Evolutionary conservation across 2,329 filamentous ascomycete genomes (phyloP).

Genomic region (Ceratocystiopsis sp.): DNA sequence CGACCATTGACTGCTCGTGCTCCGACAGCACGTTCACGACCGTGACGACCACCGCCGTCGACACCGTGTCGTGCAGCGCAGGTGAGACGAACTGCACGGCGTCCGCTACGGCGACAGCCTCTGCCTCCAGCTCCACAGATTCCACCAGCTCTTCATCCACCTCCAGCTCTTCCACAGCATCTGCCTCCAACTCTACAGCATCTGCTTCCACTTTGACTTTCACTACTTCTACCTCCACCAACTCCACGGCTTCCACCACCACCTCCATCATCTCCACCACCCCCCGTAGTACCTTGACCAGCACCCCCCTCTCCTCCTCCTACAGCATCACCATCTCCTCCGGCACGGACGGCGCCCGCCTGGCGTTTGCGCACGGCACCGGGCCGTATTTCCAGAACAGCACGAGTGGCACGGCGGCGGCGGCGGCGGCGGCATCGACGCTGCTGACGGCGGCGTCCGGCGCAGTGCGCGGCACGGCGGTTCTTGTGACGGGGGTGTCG

Average conservation of each 20-base stretch:
- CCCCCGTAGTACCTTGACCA: not conserved
- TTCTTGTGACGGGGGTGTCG: not conserved
- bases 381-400: not conserved
- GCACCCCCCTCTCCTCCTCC: not conserved
- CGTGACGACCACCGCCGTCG: slow-evolving; percentile 1
- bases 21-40: not conserved
- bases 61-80: slow-evolving; percentile 6
- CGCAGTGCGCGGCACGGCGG: not conserved
- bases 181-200: not conserved
- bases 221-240: not conserved
- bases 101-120: not conserved
- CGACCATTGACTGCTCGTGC: slow-evolving; percentile 8
- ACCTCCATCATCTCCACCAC: not conserved
- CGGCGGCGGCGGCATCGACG: not conserved
- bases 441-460: not conserved
- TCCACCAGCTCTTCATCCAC: not conserved
- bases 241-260: not conserved
- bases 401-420: not conserved
- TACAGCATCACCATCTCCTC: not conserved
- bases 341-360: not conserved
- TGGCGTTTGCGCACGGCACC: too few relatives aligned
- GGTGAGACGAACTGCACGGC: slow-evolving; percentile 5
- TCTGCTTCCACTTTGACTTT: not conserved
- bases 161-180: not conserved
- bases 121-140: not conserved